Evolutionary conservation across 164 flowering plant genomes (phyloP), one percentile per base, ranked within the genome.

Genomic region (Magnolia changhungtana): DNA sequence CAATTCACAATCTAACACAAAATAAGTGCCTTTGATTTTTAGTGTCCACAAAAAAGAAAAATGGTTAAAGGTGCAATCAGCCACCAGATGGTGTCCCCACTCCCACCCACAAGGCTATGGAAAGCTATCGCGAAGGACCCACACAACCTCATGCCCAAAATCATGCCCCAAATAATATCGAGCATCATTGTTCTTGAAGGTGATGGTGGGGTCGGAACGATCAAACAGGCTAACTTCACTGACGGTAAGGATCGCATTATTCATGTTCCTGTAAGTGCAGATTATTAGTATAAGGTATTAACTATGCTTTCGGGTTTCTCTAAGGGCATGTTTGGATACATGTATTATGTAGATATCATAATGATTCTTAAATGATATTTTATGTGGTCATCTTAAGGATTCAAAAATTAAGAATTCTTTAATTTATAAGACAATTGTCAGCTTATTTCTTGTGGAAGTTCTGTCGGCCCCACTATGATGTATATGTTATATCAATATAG

Each of bases 81-180:
- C 72, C 18, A 69, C 29, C 59, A 71, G 19, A 8, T 71, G 4
- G 61, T 7, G 24, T 71, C 74, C 18, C 63, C 31, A 0, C 63
- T 71, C 23, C 13, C 74, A 49, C 61, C 63, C 59, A 2, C 61
- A 0, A 71, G 74, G 45, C 63, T 71, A 0, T 71, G 58, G 59
- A 71, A 71, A 50, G 74, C 74, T 6, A 9, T 21, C 8, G 63
- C 1, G 59, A 50, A 18, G 59, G 74, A 71, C 11, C n/a, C 74
- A 1, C 74, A 51, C 74, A 71, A 71, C 49, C 74, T 71, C 49
- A 49, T 71, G 61, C 74, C 74, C 0, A 71, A 51, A 31, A n/a
- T 71, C 74, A 50, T 51, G 74, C 74, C 74, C 49, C 16, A 71
- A 8, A 51, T 51, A 29, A 50, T 71, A 21, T 18, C 59, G 8